Base-by-base conservation (phyloP, 2,329 filamentous ascomycete species). In the Alternaria metachromatica region DNA sequence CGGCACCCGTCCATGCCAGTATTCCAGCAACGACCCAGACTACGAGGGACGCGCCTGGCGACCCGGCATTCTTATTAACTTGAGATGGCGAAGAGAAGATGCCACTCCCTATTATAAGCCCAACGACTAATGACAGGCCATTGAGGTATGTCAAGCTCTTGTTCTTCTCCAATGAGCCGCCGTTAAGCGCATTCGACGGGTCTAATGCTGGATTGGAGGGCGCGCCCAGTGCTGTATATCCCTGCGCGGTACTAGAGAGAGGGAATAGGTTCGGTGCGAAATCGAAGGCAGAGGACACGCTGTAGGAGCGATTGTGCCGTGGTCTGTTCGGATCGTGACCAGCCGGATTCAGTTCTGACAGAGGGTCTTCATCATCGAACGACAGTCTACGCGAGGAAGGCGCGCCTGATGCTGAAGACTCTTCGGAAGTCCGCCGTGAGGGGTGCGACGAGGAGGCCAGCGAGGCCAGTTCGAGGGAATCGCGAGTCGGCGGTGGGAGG, bases 121-220 rank as follows among this genome's bases (percentile, higher is more conserved):
- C 95, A 53, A 98, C 88, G 54, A 99, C 92, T 62, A 99, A 84
- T 23, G 93, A 96, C 62, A 99, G 81, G 1, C 96, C 96, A 80
- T 99, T 99, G 50, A 98, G 78, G 77, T 95, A 98, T 26, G 96
- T 98, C 80, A 99, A 82, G 13, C 92, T 97, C 84, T 99, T 99
- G 84, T 97, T 91, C 80, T 93, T 96, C 84, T 99, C 96, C 68
- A 98, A 82, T 44, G 91, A 93, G n/a, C 88, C 90, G 64, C 91
- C 92, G n/a, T 88, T 87, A 21, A 91, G 75, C 15, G 87, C 87
- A 55, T 85, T 85, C 65, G 85, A 79, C 62, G 85, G 80, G 71
- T 89, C 84, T 44, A 87, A 80, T 41, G 80, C 77, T 25, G 82
- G 73, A 43, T 89, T 87, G 6, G 89, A 89, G 41, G 94, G 89